Evolutionary conservation across 352 stramenopile genomes (phyloP), one percentile per base, ranked within the genome.

Genomic region (Phytopythium ostracodes): DNA sequence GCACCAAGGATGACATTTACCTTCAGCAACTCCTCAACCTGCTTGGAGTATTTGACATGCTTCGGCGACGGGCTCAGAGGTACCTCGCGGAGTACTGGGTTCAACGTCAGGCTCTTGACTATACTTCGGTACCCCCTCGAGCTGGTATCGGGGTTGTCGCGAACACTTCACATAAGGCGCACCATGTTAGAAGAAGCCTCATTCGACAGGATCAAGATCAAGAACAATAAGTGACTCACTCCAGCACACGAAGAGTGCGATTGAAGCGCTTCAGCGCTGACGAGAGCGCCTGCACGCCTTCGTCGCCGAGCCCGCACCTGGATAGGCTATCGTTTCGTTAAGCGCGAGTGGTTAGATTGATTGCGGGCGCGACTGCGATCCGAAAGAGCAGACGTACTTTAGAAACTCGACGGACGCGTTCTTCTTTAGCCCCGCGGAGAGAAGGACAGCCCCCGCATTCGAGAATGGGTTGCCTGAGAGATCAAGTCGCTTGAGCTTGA

Each of bases 381-480:
- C 38, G 15, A 27, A 10, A 11, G 11, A 18, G 2, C 24, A n/a
- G 11, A 67, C 71, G 33, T 58, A 92, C 83, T 76, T 68, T 20
- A 89, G 49, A 20, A 67, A 68, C 53, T 71, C 29, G 2, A 92
- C 63, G 9, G 69, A 65, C 1, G 75, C 55, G 35, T 88, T 91
- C 49, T 85, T 87, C 63, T 84, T 79, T 33, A 89, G 53, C 9
- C 67, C 79, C 12, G 64, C 50, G 0, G 79, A 71, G 1, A 91
- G 43, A 24, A 83, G 59, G 0, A 81, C 72, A 46, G 55, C 64
- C 4, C 76, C 82, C 44, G 77, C 77, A 55, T 87, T 68, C 11
- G 68, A 70, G 4, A 89, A 44, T 0, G 75, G 72, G 55, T 92
- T 92, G 5, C 68, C 22, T 0, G 68, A 72, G 14, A 92, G 51